Evolutionary conservation across 2,329 filamentous ascomycete genomes (phyloP).

Genomic region (Penicillium freii): DNA sequence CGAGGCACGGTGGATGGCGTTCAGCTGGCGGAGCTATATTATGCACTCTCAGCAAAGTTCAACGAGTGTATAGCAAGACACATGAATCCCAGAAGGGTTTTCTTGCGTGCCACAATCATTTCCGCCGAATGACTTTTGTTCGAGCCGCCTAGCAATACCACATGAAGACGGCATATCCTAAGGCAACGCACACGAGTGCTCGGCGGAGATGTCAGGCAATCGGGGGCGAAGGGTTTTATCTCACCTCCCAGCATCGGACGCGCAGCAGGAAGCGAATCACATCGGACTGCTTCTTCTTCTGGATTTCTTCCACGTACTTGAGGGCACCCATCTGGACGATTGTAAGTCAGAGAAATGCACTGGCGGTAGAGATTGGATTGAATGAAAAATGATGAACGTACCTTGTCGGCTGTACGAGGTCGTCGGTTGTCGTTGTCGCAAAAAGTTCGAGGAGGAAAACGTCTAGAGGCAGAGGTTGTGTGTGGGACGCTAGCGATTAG

Average conservation of each 20-base stretch:
- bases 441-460: slow-evolving; percentile 36
- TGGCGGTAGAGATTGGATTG: not conserved
- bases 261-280: slow-evolving; percentile 99
- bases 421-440: slow-evolving; percentile 45
- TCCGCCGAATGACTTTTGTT: slow-evolving; percentile 37
- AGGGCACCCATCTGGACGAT: slow-evolving; percentile 86
- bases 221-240: slow-evolving; percentile 38
- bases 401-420: slow-evolving; percentile 47
- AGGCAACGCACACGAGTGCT: slow-evolving; percentile 37
- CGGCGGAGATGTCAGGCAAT: slow-evolving; percentile 40
- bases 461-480: slow-evolving; percentile 36
- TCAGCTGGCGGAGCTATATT: slow-evolving; percentile 99
- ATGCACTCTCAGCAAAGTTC: slow-evolving; percentile 99
- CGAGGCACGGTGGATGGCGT: slow-evolving; percentile 98
- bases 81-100: slow-evolving; percentile 32
- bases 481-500: slow-evolving; percentile 46
- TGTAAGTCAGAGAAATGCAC: slow-evolving; percentile 19
- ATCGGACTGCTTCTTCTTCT: slow-evolving; percentile 99
- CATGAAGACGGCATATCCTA: slow-evolving; percentile 30
- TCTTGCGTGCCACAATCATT: slow-evolving; percentile 48
- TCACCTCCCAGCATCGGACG: slow-evolving; percentile 97
- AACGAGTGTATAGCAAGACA: slow-evolving; percentile 96
- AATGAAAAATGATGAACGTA: slow-evolving; percentile 27
- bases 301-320: slow-evolving; percentile 99
- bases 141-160: slow-evolving; percentile 35